Evolutionary conservation across 495 filamentous ascomycete genomes (phyloP).

Genomic region (Penicillium nucicola): DNA sequence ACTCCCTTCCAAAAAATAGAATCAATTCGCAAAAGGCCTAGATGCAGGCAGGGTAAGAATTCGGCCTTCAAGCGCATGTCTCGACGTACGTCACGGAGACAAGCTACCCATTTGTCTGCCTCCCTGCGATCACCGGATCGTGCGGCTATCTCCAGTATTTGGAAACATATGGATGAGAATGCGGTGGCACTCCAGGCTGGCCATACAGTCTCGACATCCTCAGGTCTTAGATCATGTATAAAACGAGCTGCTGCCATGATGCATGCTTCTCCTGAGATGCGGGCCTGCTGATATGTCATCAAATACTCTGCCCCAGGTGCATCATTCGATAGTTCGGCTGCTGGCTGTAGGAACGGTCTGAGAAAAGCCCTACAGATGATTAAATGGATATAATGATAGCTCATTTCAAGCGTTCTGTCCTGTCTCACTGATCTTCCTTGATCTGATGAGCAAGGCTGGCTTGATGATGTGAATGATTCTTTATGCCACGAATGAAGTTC

Average conservation of each 20-base stretch:
- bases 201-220: slow-evolving; percentile 1
- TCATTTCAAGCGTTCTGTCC: background rate
- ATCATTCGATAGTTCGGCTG: background rate
- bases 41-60: background rate
- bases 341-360: background rate
- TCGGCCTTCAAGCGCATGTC: slow-evolving; percentile 5
- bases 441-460: background rate
- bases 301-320: background rate
- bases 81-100: background rate
- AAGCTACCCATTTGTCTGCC: background rate
- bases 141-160: background rate
- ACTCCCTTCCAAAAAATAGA: slow-evolving; percentile 3
- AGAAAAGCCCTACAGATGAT: background rate
- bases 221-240: background rate
- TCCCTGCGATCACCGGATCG: background rate
- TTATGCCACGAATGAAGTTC: background rate
- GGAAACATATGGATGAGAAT: slow-evolving; percentile 2
- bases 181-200: slow-evolving; percentile 1
- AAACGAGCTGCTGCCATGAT: background rate
- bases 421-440: background rate
- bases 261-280: background rate
- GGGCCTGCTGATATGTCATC: background rate
- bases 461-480: background rate
- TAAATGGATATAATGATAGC: background rate
- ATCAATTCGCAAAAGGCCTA: slow-evolving; percentile 3